Evolutionary conservation across 257 asterid species (phyloP).

Genomic region (Salvia rosmarinus): DNA sequence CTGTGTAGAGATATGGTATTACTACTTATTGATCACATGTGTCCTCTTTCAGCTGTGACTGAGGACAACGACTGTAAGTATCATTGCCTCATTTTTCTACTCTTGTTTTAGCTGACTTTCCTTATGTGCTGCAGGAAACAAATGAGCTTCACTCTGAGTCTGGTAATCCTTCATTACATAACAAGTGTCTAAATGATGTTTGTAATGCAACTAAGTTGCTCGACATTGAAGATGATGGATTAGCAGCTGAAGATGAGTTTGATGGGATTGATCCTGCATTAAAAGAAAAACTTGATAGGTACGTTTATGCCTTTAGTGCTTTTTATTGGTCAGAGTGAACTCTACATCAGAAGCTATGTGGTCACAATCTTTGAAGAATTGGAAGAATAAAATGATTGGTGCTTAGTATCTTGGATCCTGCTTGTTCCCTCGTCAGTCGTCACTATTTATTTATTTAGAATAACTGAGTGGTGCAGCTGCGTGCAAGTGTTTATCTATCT

Average conservation of each 20-base stretch:
- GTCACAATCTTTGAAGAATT: slow-evolving; percentile 8
- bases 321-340: slow-evolving; percentile 26
- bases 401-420: slow-evolving; percentile 16
- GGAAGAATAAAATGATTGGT: slow-evolving; percentile 14
- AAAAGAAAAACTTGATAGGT: slow-evolving; percentile 94
- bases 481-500: slow-evolving; percentile 1
- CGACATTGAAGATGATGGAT: slow-evolving; percentile 52
- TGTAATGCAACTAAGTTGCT: slow-evolving; percentile 53
- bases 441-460: slow-evolving; percentile 8
- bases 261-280: slow-evolving; percentile 89
- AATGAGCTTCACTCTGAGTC: slow-evolving; percentile 44
- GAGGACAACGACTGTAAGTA: slow-evolving; percentile 19
- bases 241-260: slow-evolving; percentile 66
- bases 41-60: slow-evolving; percentile 10
- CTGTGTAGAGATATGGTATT: slow-evolving; percentile 12
- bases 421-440: neutral
- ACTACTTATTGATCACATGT: slow-evolving; percentile 15
- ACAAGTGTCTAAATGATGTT: slow-evolving; percentile 41
- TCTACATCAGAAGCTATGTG: slow-evolving; percentile 11
- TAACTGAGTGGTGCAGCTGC: slow-evolving; percentile 25
- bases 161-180: slow-evolving; percentile 43
- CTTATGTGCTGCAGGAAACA: slow-evolving; percentile 53
- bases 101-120: slow-evolving; percentile 30
- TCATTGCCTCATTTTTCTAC: slow-evolving; percentile 20
- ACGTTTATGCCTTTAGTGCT: slow-evolving; percentile 41